Base-by-base conservation (phyloP, 208 protist species). In the Trypanosoma grayi region DNA sequence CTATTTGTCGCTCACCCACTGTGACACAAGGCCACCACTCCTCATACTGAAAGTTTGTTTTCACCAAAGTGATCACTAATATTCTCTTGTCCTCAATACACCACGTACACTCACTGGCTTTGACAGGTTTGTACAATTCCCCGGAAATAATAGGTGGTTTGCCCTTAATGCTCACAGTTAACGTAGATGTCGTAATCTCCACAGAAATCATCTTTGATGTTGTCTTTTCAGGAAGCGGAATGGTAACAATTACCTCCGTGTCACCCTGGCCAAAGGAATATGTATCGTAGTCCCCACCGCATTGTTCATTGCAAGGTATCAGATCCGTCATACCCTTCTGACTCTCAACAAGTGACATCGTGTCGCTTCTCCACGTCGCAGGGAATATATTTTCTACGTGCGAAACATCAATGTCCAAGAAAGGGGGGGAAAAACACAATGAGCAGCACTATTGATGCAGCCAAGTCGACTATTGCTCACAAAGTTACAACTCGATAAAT, bases 21-120 rank as follows among this genome's bases (percentile, higher is more conserved):
- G 85, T 75, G 1, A 95, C 90, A 53, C 65, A 75, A 4, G 86
- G 86, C 87, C 90, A 95, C 90, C 90, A 95, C 57, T 95, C 86
- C 66, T 95, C 86, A 50, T 92, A 88, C 41, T 86, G 56, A 31
- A 88, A 57, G 45, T 95, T 95, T 9, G 79, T 83, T 54, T 95
- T 95, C 0, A 78, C 66, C 8, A 95, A 69, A 5, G 69, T 81
- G 13, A 95, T 70, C 2, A 89, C 74, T 1, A 95, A 56, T 22
- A 75, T 43, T 53, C 64, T 77, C 10, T 70, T 65, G 52, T 95
- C 86, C 45, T 92, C 75, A 45, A 95, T 73, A 55, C 72, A 87
- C 90, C 90, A 95, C 25, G 85, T 92, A 60, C 85, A 85, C 22
- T 93, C 90, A 43, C 68, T 68, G 10, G 74, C 74, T 46, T 93